Percentiles rank a stretch among this genome's conserved stretches.
phyloP scores from a whole-genome alignment of 208 protist species.

The Phytomonas francai region DNA sequence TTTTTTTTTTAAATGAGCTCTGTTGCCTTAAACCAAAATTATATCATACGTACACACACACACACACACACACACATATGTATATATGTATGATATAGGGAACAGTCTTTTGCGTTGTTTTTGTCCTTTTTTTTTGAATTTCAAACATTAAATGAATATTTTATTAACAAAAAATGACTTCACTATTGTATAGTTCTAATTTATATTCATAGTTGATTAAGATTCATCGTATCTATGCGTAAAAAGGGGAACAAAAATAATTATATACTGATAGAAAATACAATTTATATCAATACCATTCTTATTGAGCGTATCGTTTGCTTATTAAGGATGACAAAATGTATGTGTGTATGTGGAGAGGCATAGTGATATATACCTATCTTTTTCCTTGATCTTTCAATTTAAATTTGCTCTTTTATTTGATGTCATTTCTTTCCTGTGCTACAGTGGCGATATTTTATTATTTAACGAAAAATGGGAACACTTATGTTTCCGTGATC shows the following conservation, averaged over 20 bases:
- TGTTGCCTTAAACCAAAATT: background rate
- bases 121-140: background rate
- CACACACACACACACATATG: background rate
- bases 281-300: background rate
- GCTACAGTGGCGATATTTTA: background rate
- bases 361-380: conserved; percentile 8
- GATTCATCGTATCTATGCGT: background rate
- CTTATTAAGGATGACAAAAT: conserved; percentile 5
- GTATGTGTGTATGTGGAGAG: background rate
- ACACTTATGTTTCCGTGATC: background rate
- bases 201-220: background rate
- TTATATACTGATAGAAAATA: background rate
- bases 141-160: background rate
- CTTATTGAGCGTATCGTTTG: background rate
- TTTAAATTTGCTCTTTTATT: background rate
- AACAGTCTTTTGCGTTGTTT: background rate
- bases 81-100: too few species aligned
- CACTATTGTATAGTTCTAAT: background rate
- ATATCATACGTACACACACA: background rate
- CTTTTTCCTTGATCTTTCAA: background rate
- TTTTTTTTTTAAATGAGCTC: background rate
- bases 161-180: background rate
- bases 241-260: background rate
- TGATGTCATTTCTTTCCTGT: background rate
- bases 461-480: background rate